Conservation (phyloP, 129 eudicot genomes). For the Flaveria brownii region DNA sequence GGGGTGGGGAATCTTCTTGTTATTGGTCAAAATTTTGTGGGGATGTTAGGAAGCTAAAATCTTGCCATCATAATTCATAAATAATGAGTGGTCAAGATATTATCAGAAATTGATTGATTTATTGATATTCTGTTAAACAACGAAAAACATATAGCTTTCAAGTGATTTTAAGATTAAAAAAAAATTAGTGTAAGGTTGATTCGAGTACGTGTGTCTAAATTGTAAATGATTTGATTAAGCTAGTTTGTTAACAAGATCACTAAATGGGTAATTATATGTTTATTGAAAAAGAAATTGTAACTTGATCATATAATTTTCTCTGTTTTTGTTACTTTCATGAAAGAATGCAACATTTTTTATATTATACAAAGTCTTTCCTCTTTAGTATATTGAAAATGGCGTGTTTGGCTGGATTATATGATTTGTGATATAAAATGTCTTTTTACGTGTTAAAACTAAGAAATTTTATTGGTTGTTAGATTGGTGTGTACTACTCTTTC, state of each 20-base stretch:
- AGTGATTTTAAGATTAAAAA: too few species aligned
- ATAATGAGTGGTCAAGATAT: background rate
- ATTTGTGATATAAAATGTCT: too few species aligned
- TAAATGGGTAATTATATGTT: background rate
- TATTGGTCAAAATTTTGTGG: conserved; percentile 46
- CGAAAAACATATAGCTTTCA: too few species aligned
- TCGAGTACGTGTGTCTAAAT: background rate
- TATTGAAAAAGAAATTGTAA: background rate
- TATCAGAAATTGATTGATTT: too few species aligned
- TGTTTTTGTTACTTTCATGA: background rate
- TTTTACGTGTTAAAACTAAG: too few species aligned
- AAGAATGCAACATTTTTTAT: too few species aligned
- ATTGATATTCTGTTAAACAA: too few species aligned
- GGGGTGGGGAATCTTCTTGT: conserved; percentile 64
- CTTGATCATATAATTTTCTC: background rate
- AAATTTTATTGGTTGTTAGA: background rate
- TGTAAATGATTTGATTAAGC: background rate
- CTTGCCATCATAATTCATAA: conserved; percentile 30
- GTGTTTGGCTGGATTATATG: too few species aligned
- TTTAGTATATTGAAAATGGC: too few species aligned
- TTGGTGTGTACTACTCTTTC: conserved; percentile 14
- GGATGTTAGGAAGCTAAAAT: conserved; percentile 44
- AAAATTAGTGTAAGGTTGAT: background rate
- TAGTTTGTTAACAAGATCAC: too few species aligned
- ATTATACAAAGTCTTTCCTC: too few species aligned